Base-by-base conservation (phyloP, 1,284 basidiomycete species). In the Marasmius tenuissimus region DNA sequence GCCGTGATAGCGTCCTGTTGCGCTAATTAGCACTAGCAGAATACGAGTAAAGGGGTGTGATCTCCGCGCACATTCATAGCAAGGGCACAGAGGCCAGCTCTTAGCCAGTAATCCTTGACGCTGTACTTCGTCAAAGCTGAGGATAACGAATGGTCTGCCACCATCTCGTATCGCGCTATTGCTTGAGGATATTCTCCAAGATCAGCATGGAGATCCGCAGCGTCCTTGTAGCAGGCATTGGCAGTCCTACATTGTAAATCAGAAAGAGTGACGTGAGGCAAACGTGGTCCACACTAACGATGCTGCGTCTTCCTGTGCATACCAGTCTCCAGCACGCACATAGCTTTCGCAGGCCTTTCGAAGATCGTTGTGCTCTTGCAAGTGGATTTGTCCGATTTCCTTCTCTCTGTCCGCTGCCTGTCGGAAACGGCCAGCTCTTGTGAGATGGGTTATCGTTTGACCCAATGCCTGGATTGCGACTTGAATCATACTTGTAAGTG, bases 351-450 rank as follows among this genome's bases (percentile, higher is more conserved):
- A 89, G 48, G 96, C 97, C 69, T 86, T 88, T 12, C 84, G 82
- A 52, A 95, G 77, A 74, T 96, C 89, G 63, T 85, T 80, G 12
- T 82, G 76, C 68, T 91, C 89, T 70, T 94, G 89, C 47, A 96
- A 86, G 77, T 95, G 91, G 67, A 99, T 94, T 72, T 94, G 90
- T 3, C 89, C 97, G 68, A 98, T 96, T 78, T 96, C 95, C 78
- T 98, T 98, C 82, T 98, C 94, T 68, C 97, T 81, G 76, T 99
- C 97, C 9, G 97, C 97, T 34, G 97, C 97, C 74, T 99, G 97
- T 61, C 97, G 83, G 82, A 99, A 99, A 63, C 95, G 88, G 58
- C 97, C 97, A 22, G 84, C 81, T 67, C 93, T 79, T 16, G 94
- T 92, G 42, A 98, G 85, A 70, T 94, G 89, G 49, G 86, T 85